Conservation (phyloP, 257 asterid genomes). For the Verbascum thapsus region DNA sequence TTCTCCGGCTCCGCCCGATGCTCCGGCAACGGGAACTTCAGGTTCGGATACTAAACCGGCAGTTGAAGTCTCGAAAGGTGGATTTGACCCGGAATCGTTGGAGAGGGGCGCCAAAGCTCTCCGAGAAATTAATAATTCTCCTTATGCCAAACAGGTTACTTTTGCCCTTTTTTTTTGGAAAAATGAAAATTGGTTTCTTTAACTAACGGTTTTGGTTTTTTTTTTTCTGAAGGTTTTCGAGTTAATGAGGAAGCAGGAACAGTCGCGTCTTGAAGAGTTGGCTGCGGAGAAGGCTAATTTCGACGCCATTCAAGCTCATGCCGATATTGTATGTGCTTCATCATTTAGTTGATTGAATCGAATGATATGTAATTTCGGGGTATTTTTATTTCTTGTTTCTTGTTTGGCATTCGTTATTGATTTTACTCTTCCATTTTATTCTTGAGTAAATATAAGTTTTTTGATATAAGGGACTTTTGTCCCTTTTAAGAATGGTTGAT, state of each 20-base stretch:
- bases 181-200: slow-evolving; percentile 1
- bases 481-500: neutral
- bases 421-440: neutral
- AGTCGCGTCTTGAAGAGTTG: slow-evolving; percentile 67
- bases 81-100: slow-evolving; percentile 73
- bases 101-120: slow-evolving; percentile 89
- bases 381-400: neutral
- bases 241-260: slow-evolving; percentile 91
- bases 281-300: slow-evolving; percentile 79
- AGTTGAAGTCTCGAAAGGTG: slow-evolving; percentile 63
- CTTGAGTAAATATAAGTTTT: too few species aligned
- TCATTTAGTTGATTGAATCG: neutral
- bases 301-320: slow-evolving; percentile 75
- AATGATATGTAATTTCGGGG: neutral
- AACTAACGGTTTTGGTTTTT: slow-evolving; percentile 15
- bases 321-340: slow-evolving; percentile 69
- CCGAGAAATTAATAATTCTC: slow-evolving; percentile 75
- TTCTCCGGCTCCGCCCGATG: slow-evolving; percentile 36
- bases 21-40: slow-evolving; percentile 34
- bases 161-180: neutral
- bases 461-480: neutral
- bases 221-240: slow-evolving; percentile 63
- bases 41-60: slow-evolving; percentile 52
- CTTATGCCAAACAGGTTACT: slow-evolving; percentile 54
- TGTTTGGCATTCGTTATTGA: neutral